Conservation (phyloP, 768 basidiomycete species). For the Lepiota brunneoincarnata region DNA sequence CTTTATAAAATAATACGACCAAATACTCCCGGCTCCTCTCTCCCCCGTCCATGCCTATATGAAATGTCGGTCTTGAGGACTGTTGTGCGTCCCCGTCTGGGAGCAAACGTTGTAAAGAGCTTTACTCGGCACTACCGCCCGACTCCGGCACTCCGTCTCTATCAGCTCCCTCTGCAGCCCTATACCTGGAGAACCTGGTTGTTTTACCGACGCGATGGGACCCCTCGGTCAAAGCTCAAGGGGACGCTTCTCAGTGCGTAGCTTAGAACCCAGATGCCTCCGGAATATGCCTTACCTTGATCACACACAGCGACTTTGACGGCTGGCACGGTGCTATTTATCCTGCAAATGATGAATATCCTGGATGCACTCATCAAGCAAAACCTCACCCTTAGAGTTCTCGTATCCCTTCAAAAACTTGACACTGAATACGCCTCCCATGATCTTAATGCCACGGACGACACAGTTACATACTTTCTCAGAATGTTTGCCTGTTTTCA, state of each 20-base stretch:
- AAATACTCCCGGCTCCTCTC: not conserved
- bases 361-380: slow-evolving; percentile 25
- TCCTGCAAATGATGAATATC: not conserved
- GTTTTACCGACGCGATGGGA: slow-evolving; percentile 33
- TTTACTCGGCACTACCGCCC: slow-evolving; percentile 12
- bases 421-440: slow-evolving; percentile 24
- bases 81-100: slow-evolving; percentile 19
- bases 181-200: slow-evolving; percentile 13
- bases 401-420: slow-evolving; percentile 28
- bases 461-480: slow-evolving; percentile 23
- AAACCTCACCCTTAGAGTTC: slow-evolving; percentile 25
- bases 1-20: not conserved
- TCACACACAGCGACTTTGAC: slow-evolving; percentile 8
- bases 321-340: not conserved
- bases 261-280: not conserved
- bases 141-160: slow-evolving; percentile 18
- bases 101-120: not conserved
- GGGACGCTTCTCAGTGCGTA: slow-evolving; percentile 29
- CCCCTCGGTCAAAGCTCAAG: slow-evolving; percentile 31
- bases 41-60: slow-evolving; percentile 24
- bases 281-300: not conserved
- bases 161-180: slow-evolving; percentile 21
- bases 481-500: slow-evolving; percentile 17
- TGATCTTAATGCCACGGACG: slow-evolving; percentile 23
- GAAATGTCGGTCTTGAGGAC: slow-evolving; percentile 29